phyloP scores from a whole-genome alignment of 2,329 filamentous ascomycete species.

The Dothistroma pini region DNA sequence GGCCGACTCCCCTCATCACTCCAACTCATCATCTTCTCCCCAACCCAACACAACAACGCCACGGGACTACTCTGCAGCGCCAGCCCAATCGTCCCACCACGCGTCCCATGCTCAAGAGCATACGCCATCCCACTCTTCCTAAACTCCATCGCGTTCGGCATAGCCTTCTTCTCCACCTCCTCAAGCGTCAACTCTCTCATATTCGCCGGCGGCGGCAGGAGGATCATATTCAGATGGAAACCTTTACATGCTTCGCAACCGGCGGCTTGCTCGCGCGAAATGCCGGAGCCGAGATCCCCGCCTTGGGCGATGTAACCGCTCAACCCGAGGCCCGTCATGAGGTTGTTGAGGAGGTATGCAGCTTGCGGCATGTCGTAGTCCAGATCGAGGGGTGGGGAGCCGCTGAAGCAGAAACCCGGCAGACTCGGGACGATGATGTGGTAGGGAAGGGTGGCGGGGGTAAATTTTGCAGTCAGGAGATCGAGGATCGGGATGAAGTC shows the following conservation, averaged over 20 bases:
- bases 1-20: too few relatives aligned
- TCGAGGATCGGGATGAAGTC: slow-evolving; percentile 31
- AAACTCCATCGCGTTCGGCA: background rate
- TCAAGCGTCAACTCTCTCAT: background rate
- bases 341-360: slow-evolving; percentile 45
- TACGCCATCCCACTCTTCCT: background rate
- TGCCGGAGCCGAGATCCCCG: slow-evolving; percentile 49
- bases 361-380: slow-evolving; percentile 41
- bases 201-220: background rate
- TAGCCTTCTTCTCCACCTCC: background rate
- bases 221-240: slow-evolving; percentile 17
- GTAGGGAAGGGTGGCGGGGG: slow-evolving; percentile 44
- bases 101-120: slow-evolving; percentile 3
- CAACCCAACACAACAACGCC: background rate
- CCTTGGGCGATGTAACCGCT: slow-evolving; percentile 51
- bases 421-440: slow-evolving; percentile 54
- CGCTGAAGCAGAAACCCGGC: slow-evolving; percentile 50
- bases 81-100: slow-evolving; percentile 5
- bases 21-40: too few relatives aligned
- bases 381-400: slow-evolving; percentile 42
- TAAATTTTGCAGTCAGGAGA: background rate
- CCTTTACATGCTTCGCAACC: slow-evolving; percentile 7
- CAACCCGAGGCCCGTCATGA: slow-evolving; percentile 45
- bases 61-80: slow-evolving; percentile 1
- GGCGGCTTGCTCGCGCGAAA: slow-evolving; percentile 38